Evolutionary conservation across 140 eudicot genomes (phyloP).

Genomic region (Cichorium intybus): DNA sequence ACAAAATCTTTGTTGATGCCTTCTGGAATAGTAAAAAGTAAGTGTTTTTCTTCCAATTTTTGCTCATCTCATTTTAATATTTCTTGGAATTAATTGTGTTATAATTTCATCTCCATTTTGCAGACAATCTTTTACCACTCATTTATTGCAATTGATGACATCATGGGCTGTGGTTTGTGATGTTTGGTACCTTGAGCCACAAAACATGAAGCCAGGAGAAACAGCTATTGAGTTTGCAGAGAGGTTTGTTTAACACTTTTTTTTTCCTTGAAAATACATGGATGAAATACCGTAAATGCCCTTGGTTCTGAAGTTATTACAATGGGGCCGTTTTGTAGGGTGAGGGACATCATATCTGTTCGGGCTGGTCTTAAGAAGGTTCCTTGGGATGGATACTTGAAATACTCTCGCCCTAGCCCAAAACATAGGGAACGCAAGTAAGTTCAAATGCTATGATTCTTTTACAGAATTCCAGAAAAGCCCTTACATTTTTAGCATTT

Average conservation of each 20-base stretch:
- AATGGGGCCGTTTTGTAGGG: conserved; percentile 47
- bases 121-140: conserved; percentile 95
- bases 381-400: conserved; percentile 99
- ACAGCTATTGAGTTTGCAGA: conserved; percentile 98
- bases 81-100: not conserved
- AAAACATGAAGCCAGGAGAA: conserved; percentile 90
- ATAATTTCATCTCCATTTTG: conserved; percentile 22
- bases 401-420: conserved; percentile 98
- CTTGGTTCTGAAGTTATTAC: conserved; percentile 2
- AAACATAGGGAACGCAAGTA: conserved; percentile 96
- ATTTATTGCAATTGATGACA: conserved; percentile 95
- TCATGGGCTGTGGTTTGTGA: conserved; percentile 99
- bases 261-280: not conserved
- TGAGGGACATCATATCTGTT: conserved; percentile 79
- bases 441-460: conserved; percentile 21
- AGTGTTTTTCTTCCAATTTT: conserved; percentile 21
- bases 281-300: not conserved
- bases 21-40: conserved; percentile 97
- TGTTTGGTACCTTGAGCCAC: conserved; percentile 99
- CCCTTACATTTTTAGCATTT: not conserved
- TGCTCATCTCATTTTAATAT: not conserved
- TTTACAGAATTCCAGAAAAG: not conserved
- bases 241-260: conserved; percentile 48
- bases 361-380: conserved; percentile 97
- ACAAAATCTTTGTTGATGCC: conserved; percentile 96